A percentile compares a stretch with the other conserved stretches of the same genome.
phyloP scores from a whole-genome alignment of 2,329 filamentous ascomycete species.

The Arthrocladium fulminans region DNA sequence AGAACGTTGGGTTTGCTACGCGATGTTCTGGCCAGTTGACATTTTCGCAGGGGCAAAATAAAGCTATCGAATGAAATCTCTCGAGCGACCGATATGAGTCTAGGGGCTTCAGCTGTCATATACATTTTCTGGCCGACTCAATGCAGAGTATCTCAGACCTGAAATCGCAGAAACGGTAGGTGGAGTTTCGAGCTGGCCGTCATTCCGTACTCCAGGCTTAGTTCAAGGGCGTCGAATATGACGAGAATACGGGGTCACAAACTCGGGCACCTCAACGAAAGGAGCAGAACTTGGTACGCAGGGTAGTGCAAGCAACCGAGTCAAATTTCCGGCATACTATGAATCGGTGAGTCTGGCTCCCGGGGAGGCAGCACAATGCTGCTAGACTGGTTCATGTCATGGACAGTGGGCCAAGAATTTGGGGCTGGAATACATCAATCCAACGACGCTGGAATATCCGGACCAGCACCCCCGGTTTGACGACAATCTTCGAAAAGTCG shows the following conservation, averaged over 20 bases:
- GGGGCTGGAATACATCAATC: neutral
- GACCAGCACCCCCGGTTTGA: neutral
- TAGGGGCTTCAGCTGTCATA: conserved; percentile 10
- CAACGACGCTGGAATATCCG: neutral
- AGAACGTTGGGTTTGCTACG: too few relatives aligned
- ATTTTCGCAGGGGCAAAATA: neutral
- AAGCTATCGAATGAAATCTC: conserved; percentile 1
- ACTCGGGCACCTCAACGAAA: neutral
- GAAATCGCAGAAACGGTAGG: neutral
- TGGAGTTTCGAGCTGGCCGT: neutral
- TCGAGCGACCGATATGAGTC: conserved; percentile 3
- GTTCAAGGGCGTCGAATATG: conserved; percentile 7
- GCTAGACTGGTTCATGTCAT: neutral
- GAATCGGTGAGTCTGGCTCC: neutral
- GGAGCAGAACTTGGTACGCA: conserved; percentile 2
- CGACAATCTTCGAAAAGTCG: neutral
- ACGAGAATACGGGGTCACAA: conserved; percentile 7
- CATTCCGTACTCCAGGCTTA: conserved; percentile 1
- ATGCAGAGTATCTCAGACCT: conserved; percentile 6
- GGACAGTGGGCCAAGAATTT: neutral
- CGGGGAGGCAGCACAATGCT: conserved; percentile 1
- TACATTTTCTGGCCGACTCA: conserved; percentile 6
- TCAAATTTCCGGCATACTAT: conserved; percentile 7
- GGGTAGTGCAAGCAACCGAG: conserved; percentile 10
- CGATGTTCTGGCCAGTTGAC: too few relatives aligned